These are phyloP conservation scores for Populus tremula DNA, from an alignment of 345 rosid species.

Conservation along the genomic window DNA sequence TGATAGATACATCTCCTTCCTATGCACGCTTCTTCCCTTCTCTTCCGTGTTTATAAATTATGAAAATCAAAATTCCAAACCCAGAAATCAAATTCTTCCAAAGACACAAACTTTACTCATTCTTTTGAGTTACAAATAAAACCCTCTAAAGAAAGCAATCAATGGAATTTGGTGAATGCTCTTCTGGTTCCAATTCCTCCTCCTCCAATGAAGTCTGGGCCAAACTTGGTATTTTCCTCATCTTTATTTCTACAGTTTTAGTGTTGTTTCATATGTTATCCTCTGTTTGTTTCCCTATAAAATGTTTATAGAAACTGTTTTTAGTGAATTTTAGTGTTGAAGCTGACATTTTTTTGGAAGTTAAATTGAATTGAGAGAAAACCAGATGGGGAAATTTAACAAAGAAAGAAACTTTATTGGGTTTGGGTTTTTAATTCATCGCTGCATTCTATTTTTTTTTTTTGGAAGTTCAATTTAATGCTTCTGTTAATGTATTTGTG, in stretches of 20 bases:
- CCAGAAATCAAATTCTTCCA: neutral
- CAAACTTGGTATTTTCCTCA: constrained; percentile 39
- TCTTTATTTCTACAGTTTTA: neutral
- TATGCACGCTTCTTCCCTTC: neutral
- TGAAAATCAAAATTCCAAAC: neutral
- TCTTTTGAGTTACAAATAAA: neutral
- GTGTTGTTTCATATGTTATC: neutral
- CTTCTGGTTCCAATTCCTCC: constrained; percentile 24
- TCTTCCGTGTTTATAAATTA: neutral
- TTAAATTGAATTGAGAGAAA: neutral
- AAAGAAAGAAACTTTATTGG: neutral
- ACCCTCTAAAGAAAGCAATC: neutral
- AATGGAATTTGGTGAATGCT: constrained; percentile 41
- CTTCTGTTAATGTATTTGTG: neutral
- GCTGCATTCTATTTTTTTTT: neutral
- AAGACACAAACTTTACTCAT: neutral
- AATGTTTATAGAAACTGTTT: neutral
- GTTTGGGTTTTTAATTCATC: neutral
- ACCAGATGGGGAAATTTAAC: neutral
- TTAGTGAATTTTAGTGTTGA: neutral
- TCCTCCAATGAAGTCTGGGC: constrained; percentile 46
- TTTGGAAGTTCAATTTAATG: neutral
- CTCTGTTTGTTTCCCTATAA: neutral
- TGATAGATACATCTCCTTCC: neutral
- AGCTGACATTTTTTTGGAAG: neutral